These are phyloP conservation scores for Tylopilus balloui DNA, from an alignment of 768 basidiomycete genomes.

Conservation along the genomic window DNA sequence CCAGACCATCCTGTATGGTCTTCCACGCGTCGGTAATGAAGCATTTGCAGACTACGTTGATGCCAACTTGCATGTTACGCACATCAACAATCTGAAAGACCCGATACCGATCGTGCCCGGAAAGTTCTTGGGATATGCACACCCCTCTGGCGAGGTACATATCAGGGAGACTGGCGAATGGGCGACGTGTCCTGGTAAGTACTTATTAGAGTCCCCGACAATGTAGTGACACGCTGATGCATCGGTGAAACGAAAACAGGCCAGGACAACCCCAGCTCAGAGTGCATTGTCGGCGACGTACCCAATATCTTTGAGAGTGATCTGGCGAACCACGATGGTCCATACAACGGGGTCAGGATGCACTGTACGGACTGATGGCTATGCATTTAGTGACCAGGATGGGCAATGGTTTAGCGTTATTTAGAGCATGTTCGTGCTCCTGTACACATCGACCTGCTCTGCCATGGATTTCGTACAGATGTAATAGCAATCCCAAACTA, in stretches of 20 bases:
- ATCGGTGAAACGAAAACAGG: constrained; percentile 31
- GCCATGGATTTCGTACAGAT: background rate
- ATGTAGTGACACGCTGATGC: background rate
- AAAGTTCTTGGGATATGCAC: constrained; percentile 35
- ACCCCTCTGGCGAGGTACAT: constrained; percentile 40
- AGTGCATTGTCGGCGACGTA: constrained; percentile 22
- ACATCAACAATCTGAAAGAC: constrained; percentile 49
- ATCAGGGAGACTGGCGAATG: constrained; percentile 44
- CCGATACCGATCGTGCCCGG: constrained; percentile 34
- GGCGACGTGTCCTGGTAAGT: constrained; percentile 47
- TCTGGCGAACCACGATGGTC: constrained; percentile 42
- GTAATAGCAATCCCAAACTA: background rate
- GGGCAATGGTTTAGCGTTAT: background rate
- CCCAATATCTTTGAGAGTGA: constrained; percentile 41
- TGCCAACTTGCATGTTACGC: constrained; percentile 39
- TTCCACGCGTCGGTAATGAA: constrained; percentile 48
- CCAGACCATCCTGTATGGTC: constrained; percentile 30
- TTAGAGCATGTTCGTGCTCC: background rate
- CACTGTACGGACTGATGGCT: background rate
- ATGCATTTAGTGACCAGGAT: background rate
- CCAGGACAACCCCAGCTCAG: constrained; percentile 50
- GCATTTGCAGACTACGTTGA: constrained; percentile 56
- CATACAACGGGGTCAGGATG: constrained; percentile 27
- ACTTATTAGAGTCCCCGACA: background rate
- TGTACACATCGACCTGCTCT: background rate